Percentiles rank a stretch among this genome's conserved stretches.
phyloP scores from a whole-genome alignment of 345 rosid genomes.

The Nasturtium officinale region DNA sequence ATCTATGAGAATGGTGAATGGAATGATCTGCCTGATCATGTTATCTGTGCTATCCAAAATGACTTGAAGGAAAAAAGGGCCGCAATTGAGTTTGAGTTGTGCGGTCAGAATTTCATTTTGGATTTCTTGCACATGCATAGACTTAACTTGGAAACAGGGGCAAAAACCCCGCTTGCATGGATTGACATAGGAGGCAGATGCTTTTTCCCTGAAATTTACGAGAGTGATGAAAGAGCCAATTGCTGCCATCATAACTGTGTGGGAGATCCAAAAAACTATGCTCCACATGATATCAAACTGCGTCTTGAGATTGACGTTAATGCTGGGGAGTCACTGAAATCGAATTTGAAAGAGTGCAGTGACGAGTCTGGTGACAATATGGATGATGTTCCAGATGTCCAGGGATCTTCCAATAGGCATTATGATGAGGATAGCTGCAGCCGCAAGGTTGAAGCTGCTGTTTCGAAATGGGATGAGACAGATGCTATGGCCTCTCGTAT shows the following conservation, averaged over 20 bases:
- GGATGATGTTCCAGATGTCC: constrained; percentile 41
- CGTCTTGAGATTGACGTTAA: constrained; percentile 80
- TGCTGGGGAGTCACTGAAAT: constrained; percentile 51
- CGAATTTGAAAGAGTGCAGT: constrained; percentile 62
- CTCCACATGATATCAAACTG: constrained; percentile 71
- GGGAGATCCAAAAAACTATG: constrained; percentile 40
- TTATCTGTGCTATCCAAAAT: constrained; percentile 48
- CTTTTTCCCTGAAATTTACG: constrained; percentile 81
- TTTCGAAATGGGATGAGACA: constrained; percentile 49
- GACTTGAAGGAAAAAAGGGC: constrained; percentile 72
- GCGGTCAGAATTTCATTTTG: constrained; percentile 54
- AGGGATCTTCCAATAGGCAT: constrained; percentile 5
- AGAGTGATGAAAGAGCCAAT: constrained; percentile 42
- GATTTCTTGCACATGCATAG: constrained; percentile 85
- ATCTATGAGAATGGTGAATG: constrained; percentile 74
- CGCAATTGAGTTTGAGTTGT: constrained; percentile 56
- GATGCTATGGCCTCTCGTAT: constrained; percentile 35
- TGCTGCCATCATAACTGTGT: constrained; percentile 48
- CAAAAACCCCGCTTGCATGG: constrained; percentile 81
- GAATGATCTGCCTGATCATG: constrained; percentile 64
- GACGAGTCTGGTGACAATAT: constrained; percentile 66
- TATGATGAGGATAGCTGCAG: constrained; percentile 47
- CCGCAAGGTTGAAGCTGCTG: constrained; percentile 39
- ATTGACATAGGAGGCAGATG: constrained; percentile 77
- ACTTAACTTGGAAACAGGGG: constrained; percentile 67